Conservation (phyloP, 495 filamentous ascomycete species). For the Aspergillus panamensis region DNA sequence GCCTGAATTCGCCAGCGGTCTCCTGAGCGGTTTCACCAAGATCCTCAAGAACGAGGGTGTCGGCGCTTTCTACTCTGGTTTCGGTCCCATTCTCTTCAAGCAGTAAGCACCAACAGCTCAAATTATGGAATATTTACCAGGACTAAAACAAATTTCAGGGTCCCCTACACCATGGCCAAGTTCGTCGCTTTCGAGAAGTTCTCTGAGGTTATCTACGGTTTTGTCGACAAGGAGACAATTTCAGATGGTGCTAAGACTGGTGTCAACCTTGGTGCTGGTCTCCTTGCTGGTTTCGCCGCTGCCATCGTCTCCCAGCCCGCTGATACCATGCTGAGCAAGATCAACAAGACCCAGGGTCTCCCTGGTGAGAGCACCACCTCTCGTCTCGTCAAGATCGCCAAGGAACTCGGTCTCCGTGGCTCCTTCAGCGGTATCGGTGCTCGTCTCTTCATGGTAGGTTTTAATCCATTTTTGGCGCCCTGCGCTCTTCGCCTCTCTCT, state of each 20-base stretch:
- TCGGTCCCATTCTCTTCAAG: conserved; percentile 92
- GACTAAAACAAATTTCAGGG: conserved; percentile 47
- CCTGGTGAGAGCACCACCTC: conserved; percentile 90
- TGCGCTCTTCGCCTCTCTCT: neutral
- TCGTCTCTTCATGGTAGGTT: conserved; percentile 65
- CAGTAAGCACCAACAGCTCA: conserved; percentile 61
- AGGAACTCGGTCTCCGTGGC: conserved; percentile 88
- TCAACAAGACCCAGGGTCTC: conserved; percentile 98
- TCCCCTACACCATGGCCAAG: conserved; percentile 99
- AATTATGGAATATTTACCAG: neutral
- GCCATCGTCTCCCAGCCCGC: conserved; percentile 95
- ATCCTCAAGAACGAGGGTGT: conserved; percentile 81
- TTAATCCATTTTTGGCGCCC: neutral
- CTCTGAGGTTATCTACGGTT: conserved; percentile 68
- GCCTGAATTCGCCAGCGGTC: conserved; percentile 79
- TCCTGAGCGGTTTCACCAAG: conserved; percentile 79
- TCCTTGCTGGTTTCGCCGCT: conserved; percentile 96
- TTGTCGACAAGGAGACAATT: conserved; percentile 71
- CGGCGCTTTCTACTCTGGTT: conserved; percentile 90
- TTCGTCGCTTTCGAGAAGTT: conserved; percentile 99
- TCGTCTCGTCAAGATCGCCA: conserved; percentile 92
- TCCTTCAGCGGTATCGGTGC: conserved; percentile 90
- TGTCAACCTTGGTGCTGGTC: conserved; percentile 92
- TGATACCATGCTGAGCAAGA: conserved; percentile 99
- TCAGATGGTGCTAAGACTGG: conserved; percentile 73